Percentiles rank a stretch among this genome's conserved stretches.
phyloP scores from a whole-genome alignment of 805 yeast genomes.

The Saccharomycopsis oosterbeekiorum region DNA sequence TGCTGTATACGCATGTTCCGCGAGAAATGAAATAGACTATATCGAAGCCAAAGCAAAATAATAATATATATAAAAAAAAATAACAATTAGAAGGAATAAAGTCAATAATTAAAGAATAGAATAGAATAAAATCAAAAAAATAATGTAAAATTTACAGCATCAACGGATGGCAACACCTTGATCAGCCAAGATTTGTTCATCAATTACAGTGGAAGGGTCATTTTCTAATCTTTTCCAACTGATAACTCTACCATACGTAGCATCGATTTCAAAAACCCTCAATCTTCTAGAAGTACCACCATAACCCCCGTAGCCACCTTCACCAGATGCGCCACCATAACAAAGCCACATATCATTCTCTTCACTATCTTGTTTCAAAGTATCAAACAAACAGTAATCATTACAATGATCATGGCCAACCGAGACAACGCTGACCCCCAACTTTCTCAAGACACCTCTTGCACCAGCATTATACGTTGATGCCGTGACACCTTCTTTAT shows the following conservation, averaged over 20 bases:
- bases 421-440: slow-evolving; percentile 64
- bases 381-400: slow-evolving; percentile 70
- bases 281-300: slow-evolving; percentile 78
- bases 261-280: slow-evolving; percentile 60
- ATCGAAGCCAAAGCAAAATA: neutral
- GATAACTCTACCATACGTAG: slow-evolving; percentile 30
- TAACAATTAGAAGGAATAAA: neutral
- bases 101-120: neutral
- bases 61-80: neutral
- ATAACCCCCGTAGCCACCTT: slow-evolving; percentile 94
- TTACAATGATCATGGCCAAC: slow-evolving; percentile 97
- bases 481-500: slow-evolving; percentile 69
- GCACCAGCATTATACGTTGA: slow-evolving; percentile 65
- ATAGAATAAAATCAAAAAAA: neutral
- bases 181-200: slow-evolving; percentile 40
- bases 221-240: slow-evolving; percentile 72
- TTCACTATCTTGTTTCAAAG: slow-evolving; percentile 23
- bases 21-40: neutral
- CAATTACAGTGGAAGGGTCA: slow-evolving; percentile 37
- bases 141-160: neutral
- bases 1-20: neutral
- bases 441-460: slow-evolving; percentile 42
- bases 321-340: slow-evolving; percentile 90
- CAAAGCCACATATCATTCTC: slow-evolving; percentile 63
- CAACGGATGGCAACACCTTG: slow-evolving; percentile 30